A percentile compares a stretch with the other conserved stretches of the same genome.
Conservation (phyloP, 768 basidiomycete genomes). For the Pleurotus platypus region DNA sequence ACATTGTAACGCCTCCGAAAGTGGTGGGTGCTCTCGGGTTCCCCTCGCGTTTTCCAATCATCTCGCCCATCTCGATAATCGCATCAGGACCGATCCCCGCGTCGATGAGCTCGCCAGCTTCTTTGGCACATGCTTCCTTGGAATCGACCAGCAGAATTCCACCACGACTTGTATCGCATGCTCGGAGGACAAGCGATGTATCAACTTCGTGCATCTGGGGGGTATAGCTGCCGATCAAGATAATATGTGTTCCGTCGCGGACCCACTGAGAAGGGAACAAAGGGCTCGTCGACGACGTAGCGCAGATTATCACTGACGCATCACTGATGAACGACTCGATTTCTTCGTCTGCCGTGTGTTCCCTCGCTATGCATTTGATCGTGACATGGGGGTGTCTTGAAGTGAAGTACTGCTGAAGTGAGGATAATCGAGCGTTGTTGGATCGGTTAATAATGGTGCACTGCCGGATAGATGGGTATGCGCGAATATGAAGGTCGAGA, state of each 20-base stretch:
- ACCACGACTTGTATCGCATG: slow-evolving; percentile 18
- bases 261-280: slow-evolving; percentile 72
- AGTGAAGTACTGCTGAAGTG: slow-evolving; percentile 27
- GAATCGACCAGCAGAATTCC: slow-evolving; percentile 70
- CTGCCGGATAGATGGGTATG: slow-evolving; percentile 47
- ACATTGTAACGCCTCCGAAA: slow-evolving; percentile 62
- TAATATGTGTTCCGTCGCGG: slow-evolving; percentile 58
- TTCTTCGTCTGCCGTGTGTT: background rate
- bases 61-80: slow-evolving; percentile 69
- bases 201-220: slow-evolving; percentile 81
- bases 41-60: slow-evolving; percentile 20
- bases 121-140: slow-evolving; percentile 58
- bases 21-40: background rate
- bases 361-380: background rate
- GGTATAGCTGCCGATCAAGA: slow-evolving; percentile 81
- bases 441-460: slow-evolving; percentile 68
- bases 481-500: slow-evolving; percentile 53
- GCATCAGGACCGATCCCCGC: slow-evolving; percentile 34
- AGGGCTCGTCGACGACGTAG: slow-evolving; percentile 67
- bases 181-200: slow-evolving; percentile 48
- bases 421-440: slow-evolving; percentile 39
- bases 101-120: slow-evolving; percentile 81
- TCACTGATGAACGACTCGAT: slow-evolving; percentile 29
- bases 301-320: slow-evolving; percentile 67
- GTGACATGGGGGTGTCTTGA: slow-evolving; percentile 20